These are phyloP conservation scores for Pseudocercospora vitis DNA, from an alignment of 2,329 filamentous ascomycete species.

Conservation along the genomic window DNA sequence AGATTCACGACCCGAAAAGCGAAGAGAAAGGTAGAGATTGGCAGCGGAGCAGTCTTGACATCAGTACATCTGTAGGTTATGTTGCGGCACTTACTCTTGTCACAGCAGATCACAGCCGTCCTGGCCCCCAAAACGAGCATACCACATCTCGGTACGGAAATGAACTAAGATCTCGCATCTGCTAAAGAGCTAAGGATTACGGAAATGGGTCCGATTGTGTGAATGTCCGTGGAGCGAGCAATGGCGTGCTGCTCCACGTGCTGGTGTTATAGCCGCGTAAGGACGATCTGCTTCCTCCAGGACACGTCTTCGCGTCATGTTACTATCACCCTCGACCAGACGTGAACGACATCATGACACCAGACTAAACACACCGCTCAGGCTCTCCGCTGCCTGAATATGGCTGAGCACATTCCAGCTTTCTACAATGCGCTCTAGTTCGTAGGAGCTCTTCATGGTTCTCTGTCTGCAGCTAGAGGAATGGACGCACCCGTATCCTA, in stretches of 20 bases:
- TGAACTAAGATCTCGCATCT: conserved; percentile 18
- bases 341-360: conserved; percentile 20
- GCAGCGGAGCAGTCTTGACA: background rate
- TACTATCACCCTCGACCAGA: conserved; percentile 4
- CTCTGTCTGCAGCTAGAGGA: conserved; percentile 16
- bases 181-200: conserved; percentile 3
- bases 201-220: conserved; percentile 4
- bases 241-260: conserved; percentile 13
- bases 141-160: conserved; percentile 11
- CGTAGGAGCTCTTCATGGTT: conserved; percentile 14
- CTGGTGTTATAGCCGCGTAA: conserved; percentile 1
- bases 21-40: background rate
- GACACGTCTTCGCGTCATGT: conserved; percentile 17
- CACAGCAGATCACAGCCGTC: background rate
- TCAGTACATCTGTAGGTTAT: background rate
- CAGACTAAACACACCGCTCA: conserved; percentile 12
- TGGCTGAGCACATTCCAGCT: background rate
- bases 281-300: conserved; percentile 9
- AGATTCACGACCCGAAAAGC: no score
- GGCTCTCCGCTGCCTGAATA: conserved; percentile 8
- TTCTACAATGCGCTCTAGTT: conserved; percentile 5
- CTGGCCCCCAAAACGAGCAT: background rate
- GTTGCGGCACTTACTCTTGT: background rate
- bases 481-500: conserved; percentile 10
- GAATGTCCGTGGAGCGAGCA: background rate